phyloP scores from a whole-genome alignment of 768 basidiomycete species.

The Xerocomellus amylosporus region DNA sequence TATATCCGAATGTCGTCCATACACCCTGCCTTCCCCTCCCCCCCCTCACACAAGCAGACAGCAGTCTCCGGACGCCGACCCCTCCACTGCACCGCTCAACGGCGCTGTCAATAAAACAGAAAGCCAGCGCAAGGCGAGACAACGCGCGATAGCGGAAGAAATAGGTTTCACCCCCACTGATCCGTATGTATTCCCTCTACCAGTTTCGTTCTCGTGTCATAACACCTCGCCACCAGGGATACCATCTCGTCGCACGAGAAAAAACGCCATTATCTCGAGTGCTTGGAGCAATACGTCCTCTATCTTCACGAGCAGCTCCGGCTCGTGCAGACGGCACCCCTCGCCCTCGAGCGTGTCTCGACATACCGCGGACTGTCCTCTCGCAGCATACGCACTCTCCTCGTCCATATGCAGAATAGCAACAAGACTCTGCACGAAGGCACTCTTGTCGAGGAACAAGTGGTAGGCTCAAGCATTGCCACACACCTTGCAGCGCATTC shows the following conservation, averaged over 20 bases:
- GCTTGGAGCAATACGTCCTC: slow-evolving; percentile 66
- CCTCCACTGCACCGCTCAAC: not conserved
- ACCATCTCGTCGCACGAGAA: slow-evolving; percentile 79
- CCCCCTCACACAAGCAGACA: slow-evolving; percentile 5
- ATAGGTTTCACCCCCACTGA: slow-evolving; percentile 60
- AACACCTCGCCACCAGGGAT: slow-evolving; percentile 41
- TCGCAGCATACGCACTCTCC: slow-evolving; percentile 64
- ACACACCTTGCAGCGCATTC: not conserved
- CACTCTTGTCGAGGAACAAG: slow-evolving; percentile 53
- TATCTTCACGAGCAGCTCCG: slow-evolving; percentile 63
- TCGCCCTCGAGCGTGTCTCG: slow-evolving; percentile 48
- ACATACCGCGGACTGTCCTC: slow-evolving; percentile 56
- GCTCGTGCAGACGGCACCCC: slow-evolving; percentile 46
- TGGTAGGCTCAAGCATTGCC: slow-evolving; percentile 35
- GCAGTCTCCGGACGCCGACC: slow-evolving; percentile 10
- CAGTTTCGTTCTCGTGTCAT: not conserved
- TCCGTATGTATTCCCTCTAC: slow-evolving; percentile 42
- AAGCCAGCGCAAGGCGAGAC: slow-evolving; percentile 54
- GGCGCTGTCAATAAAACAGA: slow-evolving; percentile 36
- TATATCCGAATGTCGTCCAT: slow-evolving; percentile 2
- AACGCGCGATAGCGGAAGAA: slow-evolving; percentile 54
- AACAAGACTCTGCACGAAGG: slow-evolving; percentile 49
- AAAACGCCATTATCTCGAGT: slow-evolving; percentile 70
- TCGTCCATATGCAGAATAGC: slow-evolving; percentile 66
- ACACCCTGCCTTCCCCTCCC: slow-evolving; percentile 10